Base-by-base conservation (phyloP, 495 filamentous ascomycete genomes). In the Aspergillus avenaceus region DNA sequence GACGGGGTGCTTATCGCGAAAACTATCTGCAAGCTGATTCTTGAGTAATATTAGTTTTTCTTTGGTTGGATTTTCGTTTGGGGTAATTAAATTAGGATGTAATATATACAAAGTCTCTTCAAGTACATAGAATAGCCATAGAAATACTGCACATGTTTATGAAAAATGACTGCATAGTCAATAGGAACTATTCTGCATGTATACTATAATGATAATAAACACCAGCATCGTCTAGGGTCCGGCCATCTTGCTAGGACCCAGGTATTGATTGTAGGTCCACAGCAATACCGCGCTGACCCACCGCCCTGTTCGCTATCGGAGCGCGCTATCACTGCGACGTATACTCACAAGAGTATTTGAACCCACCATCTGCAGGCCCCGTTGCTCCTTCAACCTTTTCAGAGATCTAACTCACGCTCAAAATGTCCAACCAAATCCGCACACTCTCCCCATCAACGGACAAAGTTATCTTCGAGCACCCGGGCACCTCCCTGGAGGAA, bases 371-470 rank as follows among this genome's bases (percentile, higher is more conserved):
- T 23, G 4, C 38, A 41, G 24, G 12, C n/a, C 1, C 11, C 7
- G 8, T 13, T 22, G 8, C n/a, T n/a, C 14, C 18, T 14, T 42
- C 23, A 8, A 43, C 13, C 23, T 44, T 13, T 13, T 11, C 19
- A 25, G 19, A n/a, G 28, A 9, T 29, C 18, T 0, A 41, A 25
- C 9, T 34, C 21, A 28, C 29, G 4, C 9, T 52, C 67, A 77
- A 49, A 52, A 95, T 93, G 88, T 78, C 86, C 47, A 76, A 84
- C 53, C 87, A 93, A 75, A 84, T 97, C 56, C 91, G 84, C 12
- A 96, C 92, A 41, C 87, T 97, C 63, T 95, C 88, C 8, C 92
- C 92, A 34, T 84, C 83, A 32, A 96, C 90, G 34, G 86, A 88
- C 64, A 78, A 90, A 59, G 78, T 89, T 37, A 82, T 96, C 61